Evolutionary conservation across 2,329 filamentous ascomycete genomes (phyloP), one percentile per base, ranked within the genome.

Genomic region (Penicillium sp.): DNA sequence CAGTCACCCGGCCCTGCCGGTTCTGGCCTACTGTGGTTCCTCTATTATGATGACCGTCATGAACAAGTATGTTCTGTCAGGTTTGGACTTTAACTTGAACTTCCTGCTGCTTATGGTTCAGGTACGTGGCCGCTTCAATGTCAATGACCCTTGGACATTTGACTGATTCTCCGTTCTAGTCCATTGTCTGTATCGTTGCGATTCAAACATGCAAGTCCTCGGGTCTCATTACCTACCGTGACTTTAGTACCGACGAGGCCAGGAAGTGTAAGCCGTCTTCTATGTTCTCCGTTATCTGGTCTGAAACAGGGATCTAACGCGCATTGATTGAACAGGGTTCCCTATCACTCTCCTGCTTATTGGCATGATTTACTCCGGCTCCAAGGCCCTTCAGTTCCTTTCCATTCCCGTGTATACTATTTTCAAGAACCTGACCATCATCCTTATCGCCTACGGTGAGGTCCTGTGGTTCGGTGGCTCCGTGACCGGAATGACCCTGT

Each of bases 21-120:
- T 98, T 60, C 66, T 95, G 56, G 82, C 87, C 40, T 98, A 98
- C 77, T 98, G 93, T 71, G 77, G 86, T 62, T 88, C 91, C 43
- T 96, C 90, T n/a, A 98, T 98, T 66, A 81, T 91, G 69, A 98
- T 98, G 93, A 98, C 93, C 6, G 87, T 96, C n/a, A 93, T 94
- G 69, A 98, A 98, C 76, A 98, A 98, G 78, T 98, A 94, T 69
- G 90, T 96, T 53, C 82, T 98, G 38, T 96, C 89, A 6, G 93
- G 93, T 50, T 78, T 80, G 42, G 81, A 85, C 57, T 98, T 94
- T 81, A 98, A 98, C 73, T 74, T 98, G 62, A 95, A 95, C 73
- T 95, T 97, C 72, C 88, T 98, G 73, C 86, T 96, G 61, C 81
- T 98, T 50, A 85, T 82, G 51, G 79, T 97, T 51, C 93, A 97